These are phyloP conservation scores for Hypoxylon crocopeplum DNA, from an alignment of 495 filamentous ascomycete species.

Conservation along the genomic window DNA sequence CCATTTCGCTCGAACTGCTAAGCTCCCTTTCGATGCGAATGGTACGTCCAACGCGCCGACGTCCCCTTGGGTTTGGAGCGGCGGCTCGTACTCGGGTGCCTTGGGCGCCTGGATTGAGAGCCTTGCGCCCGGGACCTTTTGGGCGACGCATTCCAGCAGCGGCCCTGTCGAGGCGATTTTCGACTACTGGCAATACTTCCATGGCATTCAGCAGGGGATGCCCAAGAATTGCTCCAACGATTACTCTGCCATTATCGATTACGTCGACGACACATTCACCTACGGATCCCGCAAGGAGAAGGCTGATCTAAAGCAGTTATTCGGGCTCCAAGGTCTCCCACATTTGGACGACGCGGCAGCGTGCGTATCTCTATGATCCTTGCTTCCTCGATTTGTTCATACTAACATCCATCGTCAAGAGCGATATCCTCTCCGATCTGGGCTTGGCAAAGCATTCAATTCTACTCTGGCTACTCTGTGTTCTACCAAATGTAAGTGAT, in stretches of 20 bases:
- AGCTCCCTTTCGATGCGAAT: constrained; percentile 61
- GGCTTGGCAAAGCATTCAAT: constrained; percentile 63
- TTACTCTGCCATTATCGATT: constrained; percentile 58
- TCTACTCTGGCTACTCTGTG: constrained; percentile 52
- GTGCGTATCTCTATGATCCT: constrained; percentile 35
- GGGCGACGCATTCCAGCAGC: constrained; percentile 68
- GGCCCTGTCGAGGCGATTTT: constrained; percentile 66
- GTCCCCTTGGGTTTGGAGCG: constrained; percentile 67
- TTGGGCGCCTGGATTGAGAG: constrained; percentile 65
- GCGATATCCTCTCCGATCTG: constrained; percentile 63
- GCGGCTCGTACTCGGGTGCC: constrained; percentile 69
- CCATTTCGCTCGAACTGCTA: constrained; percentile 63
- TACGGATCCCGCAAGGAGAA: constrained; percentile 50
- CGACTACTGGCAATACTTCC: constrained; percentile 70
- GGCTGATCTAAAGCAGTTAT: constrained; percentile 59
- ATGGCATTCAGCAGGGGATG: constrained; percentile 63
- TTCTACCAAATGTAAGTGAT: constrained; percentile 60
- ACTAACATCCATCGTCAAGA: constrained; percentile 37
- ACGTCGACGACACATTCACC: constrained; percentile 57
- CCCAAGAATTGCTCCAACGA: constrained; percentile 68
- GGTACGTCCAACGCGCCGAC: constrained; percentile 56
- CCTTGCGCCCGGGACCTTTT: constrained; percentile 64
- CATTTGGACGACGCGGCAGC: constrained; percentile 64
- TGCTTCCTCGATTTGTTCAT: not conserved
- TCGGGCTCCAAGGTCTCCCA: constrained; percentile 58